phyloP scores from a whole-genome alignment of 768 basidiomycete species.

The Lentinula guzmanii region DNA sequence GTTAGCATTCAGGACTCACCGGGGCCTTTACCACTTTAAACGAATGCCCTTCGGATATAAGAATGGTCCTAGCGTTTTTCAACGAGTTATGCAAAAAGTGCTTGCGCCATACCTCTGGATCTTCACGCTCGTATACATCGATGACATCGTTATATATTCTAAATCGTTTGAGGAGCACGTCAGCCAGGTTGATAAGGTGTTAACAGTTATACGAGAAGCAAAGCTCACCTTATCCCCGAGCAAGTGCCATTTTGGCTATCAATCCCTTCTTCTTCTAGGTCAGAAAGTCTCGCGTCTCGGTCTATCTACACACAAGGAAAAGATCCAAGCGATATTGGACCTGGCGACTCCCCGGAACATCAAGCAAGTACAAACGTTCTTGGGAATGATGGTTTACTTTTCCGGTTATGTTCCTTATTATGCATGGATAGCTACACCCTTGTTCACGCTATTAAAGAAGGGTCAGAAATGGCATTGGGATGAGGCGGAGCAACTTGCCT shows the following conservation, averaged over 20 bases:
- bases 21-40: too few relatives aligned
- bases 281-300: constrained; percentile 12
- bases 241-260: constrained; percentile 20
- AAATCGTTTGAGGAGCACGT: constrained; percentile 14
- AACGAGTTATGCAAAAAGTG: too few relatives aligned
- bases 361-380: constrained; percentile 14
- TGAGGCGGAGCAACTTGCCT: not conserved
- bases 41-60: too few relatives aligned
- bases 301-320: constrained; percentile 14
- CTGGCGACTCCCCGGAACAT: constrained; percentile 9
- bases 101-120: too few relatives aligned
- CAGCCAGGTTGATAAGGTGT: constrained; percentile 11
- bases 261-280: constrained; percentile 13
- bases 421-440: constrained; percentile 12
- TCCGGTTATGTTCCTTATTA: constrained; percentile 20
- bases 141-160: too few relatives aligned
- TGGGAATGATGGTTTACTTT: constrained; percentile 24
- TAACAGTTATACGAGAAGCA: constrained; percentile 11
- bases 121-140: too few relatives aligned
- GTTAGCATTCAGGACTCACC: too few relatives aligned
- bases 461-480: not conserved
- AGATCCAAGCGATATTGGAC: constrained; percentile 14
- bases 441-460: not conserved
- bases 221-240: constrained; percentile 17
- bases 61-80: too few relatives aligned